Evolutionary conservation across 805 yeast genomes (phyloP), one percentile per base, ranked within the genome.

Genomic region (Kuraishia hungarica): DNA sequence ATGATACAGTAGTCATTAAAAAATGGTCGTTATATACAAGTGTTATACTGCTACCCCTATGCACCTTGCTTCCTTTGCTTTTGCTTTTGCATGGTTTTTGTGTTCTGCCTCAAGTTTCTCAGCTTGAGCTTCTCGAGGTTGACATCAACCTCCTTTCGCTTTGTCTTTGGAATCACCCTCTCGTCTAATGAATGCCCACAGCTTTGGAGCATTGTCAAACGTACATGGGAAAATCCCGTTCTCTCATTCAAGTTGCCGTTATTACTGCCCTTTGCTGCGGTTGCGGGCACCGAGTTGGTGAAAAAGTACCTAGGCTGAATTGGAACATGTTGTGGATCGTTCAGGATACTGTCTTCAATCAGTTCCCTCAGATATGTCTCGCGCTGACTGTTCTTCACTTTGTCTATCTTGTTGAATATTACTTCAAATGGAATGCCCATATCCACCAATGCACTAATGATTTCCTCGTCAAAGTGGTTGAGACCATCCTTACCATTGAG

Each of bases 391-490:
- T 69, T 68, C 54, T 67, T 63, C 4, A 86, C 62, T 58, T 75
- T 75, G 65, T 91, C 97, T 51, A 85, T 79, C 62, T 90, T 90
- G 24, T 96, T 90, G 66, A 89, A 80, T 0, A 90, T 79, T 5
- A 90, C 69, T 57, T 88, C 93, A 67, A 84, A 89, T 0, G 87
- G 82, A 2, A 83, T 73, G 0, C 93, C 96, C 52, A 71, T 63
- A 1, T 70, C 70, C 1, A 69, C 71, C 51, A 90, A 67, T 52
- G 76, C 72, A 2, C 77, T 76, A 1, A 87, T 66, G 7, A 89
- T 74, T 24, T 67, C 55, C 17, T 67, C 64, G 66, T 91, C 97
- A 55, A 79, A 78, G 1, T 74, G 76, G 22, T 76, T 75, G 50
- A 87, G 69, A 0, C 93, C 93, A 50, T 75, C 76, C 20, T 75